Conservation (phyloP, 2,329 filamentous ascomycete genomes). For the Phialocephala subalpina region DNA sequence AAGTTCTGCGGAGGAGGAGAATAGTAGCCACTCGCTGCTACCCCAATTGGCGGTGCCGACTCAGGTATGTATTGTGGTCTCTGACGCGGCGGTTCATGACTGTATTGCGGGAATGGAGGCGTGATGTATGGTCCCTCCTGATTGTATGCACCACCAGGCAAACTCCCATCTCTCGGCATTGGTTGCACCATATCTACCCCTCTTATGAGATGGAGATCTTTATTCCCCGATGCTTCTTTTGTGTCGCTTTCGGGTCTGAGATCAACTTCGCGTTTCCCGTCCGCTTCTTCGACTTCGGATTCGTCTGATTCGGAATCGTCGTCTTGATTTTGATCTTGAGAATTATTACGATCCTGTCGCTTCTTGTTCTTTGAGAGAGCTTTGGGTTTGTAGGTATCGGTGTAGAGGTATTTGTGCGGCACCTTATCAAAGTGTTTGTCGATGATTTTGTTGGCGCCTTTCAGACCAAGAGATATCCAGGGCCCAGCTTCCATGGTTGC, state of each 20-base stretch:
- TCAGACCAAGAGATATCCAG: slow-evolving; percentile 30
- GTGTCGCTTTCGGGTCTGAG: not conserved
- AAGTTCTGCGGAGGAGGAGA: slow-evolving; percentile 7
- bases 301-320: not conserved
- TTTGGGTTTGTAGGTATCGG: slow-evolving; percentile 33
- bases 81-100: not conserved
- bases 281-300: not conserved
- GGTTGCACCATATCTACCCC: not conserved
- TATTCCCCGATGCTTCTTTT: not conserved
- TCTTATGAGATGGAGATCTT: not conserved
- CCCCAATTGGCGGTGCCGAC: not conserved
- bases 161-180: not conserved
- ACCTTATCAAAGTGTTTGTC: slow-evolving; percentile 37
- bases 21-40: slow-evolving; percentile 4
- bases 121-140: not conserved
- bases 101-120: slow-evolving; percentile 3
- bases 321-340: slow-evolving; percentile 11
- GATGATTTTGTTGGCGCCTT: slow-evolving; percentile 31
- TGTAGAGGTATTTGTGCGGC: slow-evolving; percentile 33
- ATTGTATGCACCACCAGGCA: slow-evolving; percentile 1
- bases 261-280: not conserved
- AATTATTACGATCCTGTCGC: slow-evolving; percentile 4
- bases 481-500: slow-evolving; percentile 20
- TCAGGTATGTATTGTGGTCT: not conserved
- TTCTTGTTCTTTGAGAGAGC: slow-evolving; percentile 3